These are phyloP conservation scores for Fusarium acutatum DNA, from an alignment of 2,329 filamentous ascomycete genomes.

Conservation along the genomic window DNA sequence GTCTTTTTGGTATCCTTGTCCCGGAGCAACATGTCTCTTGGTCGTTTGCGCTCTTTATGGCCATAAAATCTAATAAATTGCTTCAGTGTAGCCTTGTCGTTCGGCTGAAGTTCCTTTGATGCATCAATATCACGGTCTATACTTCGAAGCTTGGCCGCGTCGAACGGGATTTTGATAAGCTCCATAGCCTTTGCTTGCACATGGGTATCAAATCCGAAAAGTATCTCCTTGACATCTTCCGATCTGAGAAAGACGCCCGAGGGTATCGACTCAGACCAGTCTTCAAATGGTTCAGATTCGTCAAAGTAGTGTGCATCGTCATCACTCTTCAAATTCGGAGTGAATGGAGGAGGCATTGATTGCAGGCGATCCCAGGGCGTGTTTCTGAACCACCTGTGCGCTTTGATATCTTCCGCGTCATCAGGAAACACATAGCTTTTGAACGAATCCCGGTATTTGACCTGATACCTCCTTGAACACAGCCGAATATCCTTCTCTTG, in stretches of 20 bases:
- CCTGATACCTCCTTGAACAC: constrained; percentile 77
- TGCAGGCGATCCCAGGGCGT: constrained; percentile 83
- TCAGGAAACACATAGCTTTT: constrained; percentile 78
- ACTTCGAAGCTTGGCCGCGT: constrained; percentile 57
- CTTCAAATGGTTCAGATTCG: constrained; percentile 76
- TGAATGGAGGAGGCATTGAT: constrained; percentile 75
- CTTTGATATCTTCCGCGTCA: constrained; percentile 89
- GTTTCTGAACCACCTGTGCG: constrained; percentile 84
- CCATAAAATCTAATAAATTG: constrained; percentile 62
- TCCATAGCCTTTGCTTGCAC: constrained; percentile 55
- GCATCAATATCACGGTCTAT: constrained; percentile 60
- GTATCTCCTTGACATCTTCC: constrained; percentile 44
- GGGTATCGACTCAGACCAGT: constrained; percentile 62
- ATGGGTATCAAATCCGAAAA: constrained; percentile 51
- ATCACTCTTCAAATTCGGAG: constrained; percentile 73
- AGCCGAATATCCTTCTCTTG: constrained; percentile 79
- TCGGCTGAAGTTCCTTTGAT: constrained; percentile 44
- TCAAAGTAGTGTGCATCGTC: constrained; percentile 93
- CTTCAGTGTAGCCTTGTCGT: constrained; percentile 56
- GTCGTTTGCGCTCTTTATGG: constrained; percentile 76
- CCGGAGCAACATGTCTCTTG: constrained; percentile 84
- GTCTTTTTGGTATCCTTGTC: constrained; percentile 72
- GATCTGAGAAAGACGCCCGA: constrained; percentile 43
- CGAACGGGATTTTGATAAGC: constrained; percentile 58
- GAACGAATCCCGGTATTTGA: constrained; percentile 62